Evolutionary conservation across 495 filamentous ascomycete genomes (phyloP), one percentile per base, ranked within the genome.

Genomic region (Aspergillus sclerotioniger): DNA sequence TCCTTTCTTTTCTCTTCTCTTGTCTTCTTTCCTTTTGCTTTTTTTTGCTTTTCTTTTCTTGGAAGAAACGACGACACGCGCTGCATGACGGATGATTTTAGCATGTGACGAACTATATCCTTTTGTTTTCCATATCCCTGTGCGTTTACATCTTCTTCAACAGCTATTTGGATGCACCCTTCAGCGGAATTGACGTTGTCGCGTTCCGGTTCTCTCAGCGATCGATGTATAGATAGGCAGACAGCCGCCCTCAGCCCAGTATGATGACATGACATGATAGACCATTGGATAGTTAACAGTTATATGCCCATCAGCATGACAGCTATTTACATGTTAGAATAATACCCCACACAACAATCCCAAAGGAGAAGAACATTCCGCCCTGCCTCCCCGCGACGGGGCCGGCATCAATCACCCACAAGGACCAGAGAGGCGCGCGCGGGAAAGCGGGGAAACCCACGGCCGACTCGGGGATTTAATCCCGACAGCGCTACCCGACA

Each of bases 91-190:
- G 44, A 47, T 28, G 47, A 31, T 29, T 28, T 32, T 13, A 50
- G 47, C 47, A 50, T 50, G 13, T 50, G 15, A 50, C 47, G 47
- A 50, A 32, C 25, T 50, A 50, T 50, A 50, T n/a, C 47, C 47
- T 32, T 49, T 50, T n/a, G 25, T 16, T 50, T 32, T 29, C 15
- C 31, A n/a, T 32, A 25, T 32, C 9, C 4, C 10, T 28, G 25
- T 47, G 19, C 21, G 9, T 47, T 17, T 50, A 5, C 46, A 28
- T 49, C 46, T n/a, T n/a, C 6, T 21, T 31, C 17, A n/a, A 28
- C 25, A 16, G 7, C 13, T 16, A 31, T 50, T 16, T 13, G 31
- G 47, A 41, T 41, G 37, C 13, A 15, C 37, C 37, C 6, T 41
- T 41, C 10, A 41, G 37, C 37, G 37, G 37, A 9, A 41, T 41